Evolutionary conservation across 768 basidiomycete genomes (phyloP).

Genomic region (Trametes meyenii): DNA sequence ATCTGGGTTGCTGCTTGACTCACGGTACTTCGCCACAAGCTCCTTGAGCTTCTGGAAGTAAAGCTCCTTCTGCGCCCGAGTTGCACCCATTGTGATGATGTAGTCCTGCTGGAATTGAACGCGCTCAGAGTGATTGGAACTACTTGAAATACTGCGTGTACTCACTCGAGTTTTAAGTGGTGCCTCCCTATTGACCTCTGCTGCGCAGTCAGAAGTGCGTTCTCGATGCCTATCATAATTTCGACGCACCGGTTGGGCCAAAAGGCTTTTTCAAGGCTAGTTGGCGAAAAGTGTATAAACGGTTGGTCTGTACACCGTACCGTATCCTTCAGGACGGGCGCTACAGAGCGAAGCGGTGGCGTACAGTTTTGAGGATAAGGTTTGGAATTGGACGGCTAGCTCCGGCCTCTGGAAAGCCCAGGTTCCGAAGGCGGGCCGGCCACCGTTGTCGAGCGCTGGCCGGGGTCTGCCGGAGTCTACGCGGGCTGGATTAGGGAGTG

Average conservation of each 20-base stretch:
- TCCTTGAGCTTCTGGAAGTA: constrained; percentile 96
- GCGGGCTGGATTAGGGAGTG: neutral
- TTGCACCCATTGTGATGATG: constrained; percentile 78
- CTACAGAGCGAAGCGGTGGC: constrained; percentile 22
- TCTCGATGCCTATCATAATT: neutral
- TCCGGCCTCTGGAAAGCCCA: neutral
- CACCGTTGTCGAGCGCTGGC: neutral
- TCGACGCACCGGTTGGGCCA: constrained; percentile 75
- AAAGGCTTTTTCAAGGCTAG: constrained; percentile 94
- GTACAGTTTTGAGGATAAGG: constrained; percentile 31
- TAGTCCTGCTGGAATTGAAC: constrained; percentile 9
- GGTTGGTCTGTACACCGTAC: neutral
- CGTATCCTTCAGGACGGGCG: neutral
- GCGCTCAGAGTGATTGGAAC: constrained; percentile 1
- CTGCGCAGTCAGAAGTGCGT: constrained; percentile 21
- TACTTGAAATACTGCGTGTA: constrained; percentile 6
- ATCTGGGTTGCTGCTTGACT: constrained; percentile 35
- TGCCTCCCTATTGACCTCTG: constrained; percentile 96
- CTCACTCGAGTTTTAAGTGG: constrained; percentile 21
- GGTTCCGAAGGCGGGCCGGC: neutral
- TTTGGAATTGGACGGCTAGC: constrained; percentile 13
- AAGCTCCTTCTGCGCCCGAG: constrained; percentile 84
- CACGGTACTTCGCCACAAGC: constrained; percentile 87
- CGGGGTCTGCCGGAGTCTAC: constrained; percentile 8
- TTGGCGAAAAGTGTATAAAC: constrained; percentile 30